Evolutionary conservation across 129 eudicot species (phyloP).

Genomic region (Solidago caesia): DNA sequence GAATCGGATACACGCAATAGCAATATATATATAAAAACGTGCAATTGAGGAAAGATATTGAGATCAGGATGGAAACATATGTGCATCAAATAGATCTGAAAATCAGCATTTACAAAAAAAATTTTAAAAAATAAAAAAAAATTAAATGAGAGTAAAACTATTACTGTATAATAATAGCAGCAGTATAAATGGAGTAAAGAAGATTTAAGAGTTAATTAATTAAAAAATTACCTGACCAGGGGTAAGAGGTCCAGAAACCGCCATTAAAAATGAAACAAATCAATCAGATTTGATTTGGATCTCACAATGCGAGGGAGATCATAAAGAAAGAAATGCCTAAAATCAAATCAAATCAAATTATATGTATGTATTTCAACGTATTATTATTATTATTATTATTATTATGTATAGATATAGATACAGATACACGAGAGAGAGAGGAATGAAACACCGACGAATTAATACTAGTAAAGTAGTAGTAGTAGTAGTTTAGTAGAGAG

Average conservation of each 20-base stretch:
- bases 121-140: background rate
- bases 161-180: too few relatives aligned
- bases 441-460: constrained; percentile 39
- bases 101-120: constrained; percentile 20
- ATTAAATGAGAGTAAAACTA: too few relatives aligned
- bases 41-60: too few relatives aligned
- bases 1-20: too few relatives aligned
- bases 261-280: constrained; percentile 38
- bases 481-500: too few relatives aligned
- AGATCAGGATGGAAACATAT: constrained; percentile 14
- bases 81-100: constrained; percentile 4
- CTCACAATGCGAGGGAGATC: too few relatives aligned
- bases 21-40: too few relatives aligned
- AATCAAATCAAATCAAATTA: too few relatives aligned
- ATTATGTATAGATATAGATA: constrained; percentile 6
- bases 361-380: too few relatives aligned
- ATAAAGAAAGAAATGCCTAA: too few relatives aligned
- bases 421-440: background rate
- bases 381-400: too few relatives aligned
- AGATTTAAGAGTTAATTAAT: constrained; percentile 7
- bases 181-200: constrained; percentile 17
- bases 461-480: too few relatives aligned
- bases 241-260: constrained; percentile 62
- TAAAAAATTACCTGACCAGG: constrained; percentile 57
- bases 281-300: background rate